Percentiles rank a stretch among this genome's conserved stretches.
phyloP scores from a whole-genome alignment of 2,329 filamentous ascomycete species.

The Fusarium illudens region DNA sequence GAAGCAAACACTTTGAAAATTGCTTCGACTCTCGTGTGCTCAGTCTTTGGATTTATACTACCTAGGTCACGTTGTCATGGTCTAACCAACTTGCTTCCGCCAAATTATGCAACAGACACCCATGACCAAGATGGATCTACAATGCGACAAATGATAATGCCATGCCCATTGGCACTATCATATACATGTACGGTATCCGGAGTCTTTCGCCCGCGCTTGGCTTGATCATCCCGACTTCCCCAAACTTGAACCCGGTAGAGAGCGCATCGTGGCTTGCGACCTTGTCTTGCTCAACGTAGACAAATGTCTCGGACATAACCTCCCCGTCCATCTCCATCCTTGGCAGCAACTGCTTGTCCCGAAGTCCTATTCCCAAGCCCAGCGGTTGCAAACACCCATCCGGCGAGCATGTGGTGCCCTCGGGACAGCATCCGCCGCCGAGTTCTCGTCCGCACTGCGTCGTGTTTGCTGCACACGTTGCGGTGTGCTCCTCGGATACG shows the following conservation, averaged over 20 bases:
- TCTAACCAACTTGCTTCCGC: neutral
- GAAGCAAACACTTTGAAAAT: neutral
- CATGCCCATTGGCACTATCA: neutral
- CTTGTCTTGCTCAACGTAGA: neutral
- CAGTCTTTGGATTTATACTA: neutral
- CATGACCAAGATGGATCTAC: neutral
- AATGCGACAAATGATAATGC: neutral
- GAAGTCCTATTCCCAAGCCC: constrained; percentile 5
- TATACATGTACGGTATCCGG: neutral
- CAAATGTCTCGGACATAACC: neutral
- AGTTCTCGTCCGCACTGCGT: constrained; percentile 19
- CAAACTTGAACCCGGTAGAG: constrained; percentile 24
- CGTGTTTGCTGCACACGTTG: constrained; percentile 15
- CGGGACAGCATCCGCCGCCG: constrained; percentile 23
- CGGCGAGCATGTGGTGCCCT: constrained; percentile 21
- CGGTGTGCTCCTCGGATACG: constrained; percentile 8
- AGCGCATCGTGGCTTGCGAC: neutral
- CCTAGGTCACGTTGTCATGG: neutral
- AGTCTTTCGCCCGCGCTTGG: constrained; percentile 5
- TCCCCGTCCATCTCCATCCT: constrained; percentile 3
- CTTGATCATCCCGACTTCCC: constrained; percentile 25
- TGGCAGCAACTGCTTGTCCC: constrained; percentile 3
- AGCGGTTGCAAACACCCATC: constrained; percentile 29
- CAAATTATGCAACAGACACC: neutral
- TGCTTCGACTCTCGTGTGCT: neutral